A percentile compares a stretch with the other conserved stretches of the same genome.
These are phyloP conservation scores for Moesziomyces parantarcticus DNA, from an alignment of 1,284 basidiomycete genomes.

Conservation along the genomic window DNA sequence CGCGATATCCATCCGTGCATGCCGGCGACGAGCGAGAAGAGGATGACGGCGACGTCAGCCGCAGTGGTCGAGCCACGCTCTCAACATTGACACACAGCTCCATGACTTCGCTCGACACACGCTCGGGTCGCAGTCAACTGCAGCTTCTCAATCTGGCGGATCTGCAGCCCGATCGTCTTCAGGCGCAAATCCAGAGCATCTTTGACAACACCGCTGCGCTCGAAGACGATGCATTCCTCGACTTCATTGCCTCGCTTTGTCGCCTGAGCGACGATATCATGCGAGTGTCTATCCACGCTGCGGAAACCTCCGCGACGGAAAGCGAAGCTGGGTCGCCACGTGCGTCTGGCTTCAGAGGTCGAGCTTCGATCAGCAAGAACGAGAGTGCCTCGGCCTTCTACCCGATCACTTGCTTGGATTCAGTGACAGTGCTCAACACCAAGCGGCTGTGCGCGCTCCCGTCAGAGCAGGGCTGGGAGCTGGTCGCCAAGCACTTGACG, in stretches of 20 bases:
- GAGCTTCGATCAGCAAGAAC: constrained; percentile 1
- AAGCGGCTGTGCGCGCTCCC: constrained; percentile 82
- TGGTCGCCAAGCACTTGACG: constrained; percentile 81
- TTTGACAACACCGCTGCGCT: constrained; percentile 74
- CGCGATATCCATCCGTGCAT: constrained; percentile 7
- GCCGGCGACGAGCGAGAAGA: not conserved
- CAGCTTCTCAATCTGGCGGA: constrained; percentile 38
- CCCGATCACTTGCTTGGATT: constrained; percentile 84
- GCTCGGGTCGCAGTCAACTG: constrained; percentile 37
- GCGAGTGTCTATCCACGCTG: constrained; percentile 10
- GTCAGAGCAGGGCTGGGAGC: constrained; percentile 85
- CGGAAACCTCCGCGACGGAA: constrained; percentile 3
- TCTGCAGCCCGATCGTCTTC: constrained; percentile 27
- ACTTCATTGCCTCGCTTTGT: constrained; percentile 85
- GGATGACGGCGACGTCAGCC: constrained; percentile 7
- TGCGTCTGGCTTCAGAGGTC: constrained; percentile 10
- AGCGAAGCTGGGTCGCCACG: constrained; percentile 14
- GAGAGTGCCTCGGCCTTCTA: constrained; percentile 70
- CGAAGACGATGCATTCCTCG: constrained; percentile 82
- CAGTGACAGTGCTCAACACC: constrained; percentile 83
- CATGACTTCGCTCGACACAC: constrained; percentile 33
- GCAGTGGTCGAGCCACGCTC: constrained; percentile 28
- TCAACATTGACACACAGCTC: constrained; percentile 42
- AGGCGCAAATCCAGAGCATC: constrained; percentile 49
- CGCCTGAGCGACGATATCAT: constrained; percentile 75